Base-by-base conservation (phyloP, 768 basidiomycete species). In the Hypholoma sublateritium region DNA sequence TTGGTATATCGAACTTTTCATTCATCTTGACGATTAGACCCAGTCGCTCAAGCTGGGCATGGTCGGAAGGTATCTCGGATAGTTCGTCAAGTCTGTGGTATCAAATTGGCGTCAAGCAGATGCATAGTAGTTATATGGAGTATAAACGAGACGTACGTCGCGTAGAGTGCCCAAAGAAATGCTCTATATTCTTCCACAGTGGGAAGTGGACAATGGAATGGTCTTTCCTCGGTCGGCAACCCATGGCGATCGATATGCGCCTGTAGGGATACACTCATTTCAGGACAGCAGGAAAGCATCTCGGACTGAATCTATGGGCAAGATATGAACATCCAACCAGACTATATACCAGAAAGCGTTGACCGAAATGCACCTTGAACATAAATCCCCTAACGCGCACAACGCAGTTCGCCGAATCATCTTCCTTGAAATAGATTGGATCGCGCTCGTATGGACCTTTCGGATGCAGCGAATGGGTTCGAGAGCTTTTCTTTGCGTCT, bases 91-190 rank as follows among this genome's bases (percentile, higher is more conserved):
- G 73, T 43, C 83, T 84, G 41, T 50, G n/a, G 17, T 19, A 44
- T 12, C 4, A 17, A 2, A 44, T 47, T 34, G 28, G 17, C 14
- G 12, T 28, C 28, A 37, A 37, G 43, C 8, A 42, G 46, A 16
- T 9, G 12, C 11, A 28, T 36, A 4, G 34, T 37, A 24, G n/a
- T 8, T 21, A 8, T 34, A 7, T 12, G 9, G 36, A 47, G 11
- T 35, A 19, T 5, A 17, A 17, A 9, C 53, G 53, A 52, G 49
- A 76, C 81, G 65, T 70, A 85, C 83, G 76, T 64, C 0, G 79
- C 76, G 61, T 83, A 78, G 45, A 82, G 63, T 3, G 78, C 75
- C 80, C 82, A 84, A 35, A 84, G 67, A 37, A 86, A 72, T 3
- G 80, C 80, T 11, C 79, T 72, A 59, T 79, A 81, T 51, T 82